Base-by-base conservation (phyloP, 2,329 filamentous ascomycete genomes). In the Elsinoe batatas region DNA sequence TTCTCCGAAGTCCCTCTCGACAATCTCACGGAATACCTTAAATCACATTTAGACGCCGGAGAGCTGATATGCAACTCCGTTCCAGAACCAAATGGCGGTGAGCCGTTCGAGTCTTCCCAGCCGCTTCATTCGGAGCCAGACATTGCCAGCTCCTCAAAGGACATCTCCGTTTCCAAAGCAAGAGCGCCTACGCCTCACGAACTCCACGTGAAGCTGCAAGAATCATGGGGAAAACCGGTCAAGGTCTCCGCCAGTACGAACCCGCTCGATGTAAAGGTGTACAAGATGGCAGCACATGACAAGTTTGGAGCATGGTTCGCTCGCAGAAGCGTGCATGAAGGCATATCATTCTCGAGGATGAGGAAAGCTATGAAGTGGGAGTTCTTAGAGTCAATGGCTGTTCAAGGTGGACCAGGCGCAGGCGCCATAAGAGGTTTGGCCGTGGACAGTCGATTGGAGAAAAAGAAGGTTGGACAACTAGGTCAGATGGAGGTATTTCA, bases 251-350 rank as follows among this genome's bases (percentile, higher is more conserved):
- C 79, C 2, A 83, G 78, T 61, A 84, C 91, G 17, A 93, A 94
- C 64, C 87, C 88, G 0, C 74, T 88, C 7, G 82, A 79, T 0
- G 83, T 96, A 59, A 78, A 76, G 56, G 82, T 96, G 20, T 95
- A 87, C 73, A 95, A 94, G 68, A 77, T 93, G 58, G 73, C 78
- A 0, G 81, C 85, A 2, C 85, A 87, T 63, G 91, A 97, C 69
- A 83, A 88, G 36, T 84, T 84, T 61, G 91, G 91, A 1, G 78
- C 87, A 6, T 97, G 91, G 91, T 97, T 96, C 70, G 88, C 88
- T 20, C 76, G 91, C 56, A 77, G 86, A 49, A 95, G 89, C 66
- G 76, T 95, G 17, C 90, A 96, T 64, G 82, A 87, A 62, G 87
- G 85, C 0, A 68, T 94, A 17, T 76, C 83, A 0, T 95, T 94